These are phyloP conservation scores for Akanthomyces muscarius DNA, from an alignment of 2,329 filamentous ascomycete genomes.

Conservation along the genomic window DNA sequence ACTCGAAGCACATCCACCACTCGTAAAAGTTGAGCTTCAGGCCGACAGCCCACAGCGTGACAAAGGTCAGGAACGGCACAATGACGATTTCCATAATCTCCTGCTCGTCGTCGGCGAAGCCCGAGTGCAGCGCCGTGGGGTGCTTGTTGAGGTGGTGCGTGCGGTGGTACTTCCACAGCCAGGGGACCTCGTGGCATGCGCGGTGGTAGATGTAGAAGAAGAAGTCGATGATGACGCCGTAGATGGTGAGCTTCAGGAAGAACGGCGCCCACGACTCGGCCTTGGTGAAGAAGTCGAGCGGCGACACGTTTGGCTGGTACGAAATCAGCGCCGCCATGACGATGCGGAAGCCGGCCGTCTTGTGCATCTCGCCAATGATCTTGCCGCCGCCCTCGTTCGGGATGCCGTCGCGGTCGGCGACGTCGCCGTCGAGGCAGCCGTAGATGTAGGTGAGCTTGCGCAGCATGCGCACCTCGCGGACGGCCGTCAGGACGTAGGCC, in stretches of 20 bases:
- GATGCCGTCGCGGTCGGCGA: constrained; percentile 33
- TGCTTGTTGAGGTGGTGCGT: constrained; percentile 44
- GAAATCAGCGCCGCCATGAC: constrained; percentile 25
- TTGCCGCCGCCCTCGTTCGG: constrained; percentile 29
- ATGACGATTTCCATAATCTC: constrained; percentile 40
- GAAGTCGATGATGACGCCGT: constrained; percentile 38
- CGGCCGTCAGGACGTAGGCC: constrained; percentile 28
- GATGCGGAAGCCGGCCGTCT: constrained; percentile 25
- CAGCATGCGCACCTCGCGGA: constrained; percentile 29
- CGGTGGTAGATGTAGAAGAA: constrained; percentile 42
- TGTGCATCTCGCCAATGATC: constrained; percentile 24
- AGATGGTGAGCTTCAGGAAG: constrained; percentile 30
- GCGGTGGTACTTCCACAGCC: constrained; percentile 38
- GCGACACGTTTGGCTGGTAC: constrained; percentile 22
- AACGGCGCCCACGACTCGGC: constrained; percentile 26
- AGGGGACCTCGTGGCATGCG: constrained; percentile 37
- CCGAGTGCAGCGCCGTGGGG: constrained; percentile 36
- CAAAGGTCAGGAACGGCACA: constrained; percentile 37
- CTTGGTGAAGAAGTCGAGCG: constrained; percentile 10
- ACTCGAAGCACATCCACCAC: constrained; percentile 44
- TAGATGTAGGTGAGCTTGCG: constrained; percentile 29
- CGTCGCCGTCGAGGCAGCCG: constrained; percentile 28
- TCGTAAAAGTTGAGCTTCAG: constrained; percentile 44
- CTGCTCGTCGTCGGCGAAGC: constrained; percentile 41
- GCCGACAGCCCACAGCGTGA: constrained; percentile 31